Evolutionary conservation across 2,329 filamentous ascomycete genomes (phyloP), one percentile per base, ranked within the genome.

Genomic region (Alternaria sp.): DNA sequence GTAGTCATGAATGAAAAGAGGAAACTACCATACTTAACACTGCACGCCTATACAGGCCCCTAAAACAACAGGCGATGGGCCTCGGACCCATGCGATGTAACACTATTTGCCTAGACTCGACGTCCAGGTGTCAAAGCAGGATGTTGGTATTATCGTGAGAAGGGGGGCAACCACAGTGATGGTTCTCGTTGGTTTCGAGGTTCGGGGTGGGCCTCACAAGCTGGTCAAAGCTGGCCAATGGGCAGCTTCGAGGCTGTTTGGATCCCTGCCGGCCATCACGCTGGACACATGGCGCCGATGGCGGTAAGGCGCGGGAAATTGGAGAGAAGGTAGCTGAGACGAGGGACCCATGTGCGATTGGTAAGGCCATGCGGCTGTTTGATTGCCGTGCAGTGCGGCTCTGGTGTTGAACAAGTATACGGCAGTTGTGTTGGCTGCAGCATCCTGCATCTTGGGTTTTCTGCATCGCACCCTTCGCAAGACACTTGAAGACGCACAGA

Each of bases 271-370:
- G 58, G 54, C 51, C 52, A 57, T 52, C 57, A 61, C 24, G 54
- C 59, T 66, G 63, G 38, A 42, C 59, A 59, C 56, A 63, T 52
- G 65, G 64, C 58, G 60, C 57, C 55, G 56, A 63, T 52, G 66
- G 64, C 59, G 60, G 61, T 42, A 60, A 54, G 60, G 42, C 54
- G 65, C 62, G 57, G 61, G 65, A 68, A 51, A 66, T 68, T 66
- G 56, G 41, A 36, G 42, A 42, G 20, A 22, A 30, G 48, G 58
- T 24, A 28, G 38, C 36, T 52, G 54, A 59, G 54, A 55, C 54
- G 46, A 42, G 53, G 30, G 39, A 54, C 34, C 34, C 41, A n/a
- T 12, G 51, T 24, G 16, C 42, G 46, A 49, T 59, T 51, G 61
- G 46, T n/a, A 54, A 36, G 42, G 42, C 44, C 26, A 47, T 48